Percentiles rank a stretch among this genome's conserved stretches.
Evolutionary conservation across 441 rosid species (phyloP).

Genomic region (Eutrema salsugineum): DNA sequence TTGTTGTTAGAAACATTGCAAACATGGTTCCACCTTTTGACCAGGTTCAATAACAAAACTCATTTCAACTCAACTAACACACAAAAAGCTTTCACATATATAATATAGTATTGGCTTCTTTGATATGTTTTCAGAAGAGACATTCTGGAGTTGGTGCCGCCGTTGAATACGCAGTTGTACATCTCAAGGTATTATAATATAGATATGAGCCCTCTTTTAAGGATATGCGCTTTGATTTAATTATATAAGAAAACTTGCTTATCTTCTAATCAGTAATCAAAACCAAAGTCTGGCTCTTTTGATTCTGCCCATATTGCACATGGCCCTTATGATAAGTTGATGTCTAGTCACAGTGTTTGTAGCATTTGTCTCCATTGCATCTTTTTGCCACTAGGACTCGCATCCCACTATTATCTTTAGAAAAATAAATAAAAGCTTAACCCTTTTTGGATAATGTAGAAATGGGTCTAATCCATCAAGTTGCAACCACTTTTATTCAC

Average conservation of each 20-base stretch:
- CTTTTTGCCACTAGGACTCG: constrained; percentile 14
- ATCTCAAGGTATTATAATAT: constrained; percentile 58
- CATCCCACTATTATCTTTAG: neutral
- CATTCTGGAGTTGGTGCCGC: constrained; percentile 91
- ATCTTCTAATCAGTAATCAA: neutral
- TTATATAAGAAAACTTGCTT: neutral
- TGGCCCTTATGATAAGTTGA: constrained; percentile 12
- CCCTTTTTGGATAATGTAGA: constrained; percentile 9
- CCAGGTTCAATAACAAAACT: constrained; percentile 38
- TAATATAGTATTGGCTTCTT: neutral
- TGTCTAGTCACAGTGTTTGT: constrained; percentile 13
- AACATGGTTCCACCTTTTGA: constrained; percentile 94
- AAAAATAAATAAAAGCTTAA: neutral
- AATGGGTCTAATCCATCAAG: constrained; percentile 4
- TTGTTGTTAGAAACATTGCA: constrained; percentile 88
- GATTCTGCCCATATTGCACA: constrained; percentile 1
- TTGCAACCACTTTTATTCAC: neutral
- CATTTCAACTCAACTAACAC: neutral
- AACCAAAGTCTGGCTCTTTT: neutral
- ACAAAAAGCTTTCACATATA: neutral
- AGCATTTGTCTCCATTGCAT: constrained; percentile 13
- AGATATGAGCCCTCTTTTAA: neutral
- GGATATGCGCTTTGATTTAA: neutral
- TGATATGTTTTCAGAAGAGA: constrained; percentile 46
- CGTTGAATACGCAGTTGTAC: constrained; percentile 92